A percentile compares a stretch with the other conserved stretches of the same genome.
These are phyloP conservation scores for Pelomyxa schiedti DNA, from an alignment of 78 protist species.

Conservation along the genomic window DNA sequence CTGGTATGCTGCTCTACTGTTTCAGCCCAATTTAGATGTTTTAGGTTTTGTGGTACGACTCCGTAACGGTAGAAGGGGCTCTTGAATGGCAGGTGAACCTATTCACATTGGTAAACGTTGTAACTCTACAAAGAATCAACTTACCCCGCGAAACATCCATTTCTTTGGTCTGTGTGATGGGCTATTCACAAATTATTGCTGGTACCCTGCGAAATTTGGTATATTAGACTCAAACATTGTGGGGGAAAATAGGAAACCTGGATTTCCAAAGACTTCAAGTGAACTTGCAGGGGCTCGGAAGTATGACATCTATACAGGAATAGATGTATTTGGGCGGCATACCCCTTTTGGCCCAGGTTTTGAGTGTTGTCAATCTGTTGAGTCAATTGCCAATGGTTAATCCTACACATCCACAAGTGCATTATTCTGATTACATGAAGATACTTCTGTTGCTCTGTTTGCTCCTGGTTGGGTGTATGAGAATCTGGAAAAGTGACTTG, in stretches of 20 bases:
- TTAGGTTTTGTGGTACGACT: conserved; percentile 59
- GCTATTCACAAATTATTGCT: conserved; percentile 65
- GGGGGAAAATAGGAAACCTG: background rate
- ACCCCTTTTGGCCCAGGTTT: conserved; percentile 23
- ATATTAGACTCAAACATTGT: background rate
- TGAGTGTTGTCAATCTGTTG: background rate
- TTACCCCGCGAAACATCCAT: conserved; percentile 33
- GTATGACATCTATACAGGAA: conserved; percentile 53
- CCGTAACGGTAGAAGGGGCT: conserved; percentile 46
- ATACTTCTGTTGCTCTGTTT: conserved; percentile 43
- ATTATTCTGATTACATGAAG: background rate
- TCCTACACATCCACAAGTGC: background rate
- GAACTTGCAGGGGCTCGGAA: background rate
- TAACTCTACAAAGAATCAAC: no score
- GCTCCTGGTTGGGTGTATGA: conserved; percentile 73
- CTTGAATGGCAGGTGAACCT: conserved; percentile 71
- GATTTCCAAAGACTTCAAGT: background rate
- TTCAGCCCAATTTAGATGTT: background rate
- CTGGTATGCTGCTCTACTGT: background rate
- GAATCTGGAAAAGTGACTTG: no score
- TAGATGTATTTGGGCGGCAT: conserved; percentile 67
- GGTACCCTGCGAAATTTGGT: conserved; percentile 13
- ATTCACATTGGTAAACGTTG: no score
- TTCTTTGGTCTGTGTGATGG: conserved; percentile 60
- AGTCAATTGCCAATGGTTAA: conserved; percentile 15